A percentile compares a stretch with the other conserved stretches of the same genome.
Evolutionary conservation across 1,284 basidiomycete species (phyloP).

Genomic region (Rhodotorula sp.): DNA sequence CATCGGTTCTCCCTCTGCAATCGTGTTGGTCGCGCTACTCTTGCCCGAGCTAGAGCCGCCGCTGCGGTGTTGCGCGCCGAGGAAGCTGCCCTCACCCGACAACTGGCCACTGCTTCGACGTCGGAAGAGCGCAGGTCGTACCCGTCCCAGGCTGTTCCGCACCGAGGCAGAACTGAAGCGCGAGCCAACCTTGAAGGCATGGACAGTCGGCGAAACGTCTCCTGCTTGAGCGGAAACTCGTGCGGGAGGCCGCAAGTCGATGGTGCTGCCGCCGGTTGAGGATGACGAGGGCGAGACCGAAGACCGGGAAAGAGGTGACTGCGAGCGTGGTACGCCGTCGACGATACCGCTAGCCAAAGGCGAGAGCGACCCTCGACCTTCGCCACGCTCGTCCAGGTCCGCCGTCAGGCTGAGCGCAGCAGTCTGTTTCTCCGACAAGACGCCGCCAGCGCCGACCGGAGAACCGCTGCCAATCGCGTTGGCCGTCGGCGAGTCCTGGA

Average conservation of each 20-base stretch:
- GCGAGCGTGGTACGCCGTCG: slow-evolving; percentile 3
- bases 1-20: slow-evolving; percentile 37
- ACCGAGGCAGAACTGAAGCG: not conserved
- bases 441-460: slow-evolving; percentile 17
- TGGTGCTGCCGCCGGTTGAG: not conserved
- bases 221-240: not conserved
- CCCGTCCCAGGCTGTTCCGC: slow-evolving; percentile 11
- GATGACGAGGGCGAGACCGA: slow-evolving; percentile 9
- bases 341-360: slow-evolving; percentile 7
- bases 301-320: slow-evolving; percentile 21
- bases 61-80: slow-evolving; percentile 27
- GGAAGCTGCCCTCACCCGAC: slow-evolving; percentile 31
- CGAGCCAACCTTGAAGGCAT: slow-evolving; percentile 13
- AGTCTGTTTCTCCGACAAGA: slow-evolving; percentile 14
- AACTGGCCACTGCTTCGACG: slow-evolving; percentile 43
- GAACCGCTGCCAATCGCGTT: slow-evolving; percentile 20
- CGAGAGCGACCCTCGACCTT: slow-evolving; percentile 13
- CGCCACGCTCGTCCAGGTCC: not conserved
- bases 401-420: slow-evolving; percentile 7
- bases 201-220: slow-evolving; percentile 29
- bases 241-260: not conserved
- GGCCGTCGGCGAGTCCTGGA: slow-evolving; percentile 10
- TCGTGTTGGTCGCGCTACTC: slow-evolving; percentile 9
- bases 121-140: slow-evolving; percentile 36
- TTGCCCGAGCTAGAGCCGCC: slow-evolving; percentile 29